These are phyloP conservation scores for Hanseniaspora taiwanica DNA, from an alignment of 805 yeast species.

Conservation along the genomic window DNA sequence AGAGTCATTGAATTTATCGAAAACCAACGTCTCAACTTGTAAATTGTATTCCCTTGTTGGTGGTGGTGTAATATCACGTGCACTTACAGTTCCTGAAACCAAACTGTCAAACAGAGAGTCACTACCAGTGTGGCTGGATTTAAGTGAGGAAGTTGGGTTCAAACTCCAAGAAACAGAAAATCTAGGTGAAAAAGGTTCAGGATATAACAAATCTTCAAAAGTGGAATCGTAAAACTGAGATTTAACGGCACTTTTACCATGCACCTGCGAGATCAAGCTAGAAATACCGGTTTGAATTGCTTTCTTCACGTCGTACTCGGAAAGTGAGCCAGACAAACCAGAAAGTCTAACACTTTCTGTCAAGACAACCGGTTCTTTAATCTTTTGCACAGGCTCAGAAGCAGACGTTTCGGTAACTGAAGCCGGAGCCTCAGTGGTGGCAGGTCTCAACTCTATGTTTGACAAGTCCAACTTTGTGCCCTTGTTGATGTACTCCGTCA, in stretches of 20 bases:
- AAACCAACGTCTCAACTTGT: constrained; percentile 13
- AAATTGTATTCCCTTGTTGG: constrained; percentile 8
- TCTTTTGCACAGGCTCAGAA: too few relatives aligned
- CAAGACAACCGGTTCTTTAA: constrained; percentile 22
- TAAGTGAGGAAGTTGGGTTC: background rate
- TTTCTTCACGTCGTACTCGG: constrained; percentile 12
- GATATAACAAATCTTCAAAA: constrained; percentile 40
- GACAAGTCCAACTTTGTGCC: constrained; percentile 59
- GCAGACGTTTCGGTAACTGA: constrained; percentile 14
- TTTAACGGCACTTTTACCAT: background rate
- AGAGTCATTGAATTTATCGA: constrained; percentile 14
- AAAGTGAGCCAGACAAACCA: constrained; percentile 17
- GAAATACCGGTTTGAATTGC: constrained; percentile 11
- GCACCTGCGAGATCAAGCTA: constrained; percentile 33
- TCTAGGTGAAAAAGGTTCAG: constrained; percentile 13
- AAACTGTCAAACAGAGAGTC: background rate
- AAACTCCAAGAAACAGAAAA: constrained; percentile 9
- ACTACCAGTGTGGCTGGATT: background rate
- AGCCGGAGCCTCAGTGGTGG: constrained; percentile 8
- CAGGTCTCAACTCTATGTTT: constrained; percentile 36
- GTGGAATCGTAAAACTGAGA: constrained; percentile 44
- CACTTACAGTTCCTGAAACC: background rate
- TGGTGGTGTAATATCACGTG: background rate
- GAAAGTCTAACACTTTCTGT: constrained; percentile 1
- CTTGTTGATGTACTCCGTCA: constrained; percentile 43